Evolutionary conservation across 2,329 filamentous ascomycete species (phyloP).

Genomic region (Raffaelea arxii): DNA sequence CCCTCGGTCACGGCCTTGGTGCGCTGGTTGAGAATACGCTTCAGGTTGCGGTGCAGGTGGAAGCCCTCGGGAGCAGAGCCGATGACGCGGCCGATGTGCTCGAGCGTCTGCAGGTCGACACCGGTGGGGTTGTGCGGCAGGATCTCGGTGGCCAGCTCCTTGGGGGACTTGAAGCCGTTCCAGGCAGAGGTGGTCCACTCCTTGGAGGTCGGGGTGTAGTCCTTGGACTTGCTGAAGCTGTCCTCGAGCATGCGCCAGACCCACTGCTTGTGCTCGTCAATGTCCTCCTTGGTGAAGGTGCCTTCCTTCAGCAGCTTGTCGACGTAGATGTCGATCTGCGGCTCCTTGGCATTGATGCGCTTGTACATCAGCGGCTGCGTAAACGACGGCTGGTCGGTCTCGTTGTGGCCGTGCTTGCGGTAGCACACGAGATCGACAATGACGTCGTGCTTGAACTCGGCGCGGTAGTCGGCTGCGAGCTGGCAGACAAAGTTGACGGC

Average conservation of each 20-base stretch:
- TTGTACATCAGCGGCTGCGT: slow-evolving; percentile 99
- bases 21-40: slow-evolving; percentile 84
- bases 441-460: slow-evolving; percentile 96
- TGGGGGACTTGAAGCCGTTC: slow-evolving; percentile 99
- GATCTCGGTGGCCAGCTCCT: slow-evolving; percentile 90
- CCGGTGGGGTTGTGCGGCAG: slow-evolving; percentile 84
- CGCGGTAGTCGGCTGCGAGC: slow-evolving; percentile 93
- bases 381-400: slow-evolving; percentile 98
- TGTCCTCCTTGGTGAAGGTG: slow-evolving; percentile 93
- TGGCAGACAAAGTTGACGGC: slow-evolving; percentile 98
- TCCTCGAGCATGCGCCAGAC: slow-evolving; percentile 99
- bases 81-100: slow-evolving; percentile 75
- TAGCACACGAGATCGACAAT: slow-evolving; percentile 98
- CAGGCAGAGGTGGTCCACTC: slow-evolving; percentile 98
- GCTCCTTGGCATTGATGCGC: slow-evolving; percentile 76
- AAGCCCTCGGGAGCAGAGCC: slow-evolving; percentile 75
- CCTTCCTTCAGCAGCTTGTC: slow-evolving; percentile 85
- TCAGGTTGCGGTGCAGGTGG: slow-evolving; percentile 85
- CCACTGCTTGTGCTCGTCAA: slow-evolving; percentile 99
- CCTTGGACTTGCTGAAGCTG: slow-evolving; percentile 93
- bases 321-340: slow-evolving; percentile 83
- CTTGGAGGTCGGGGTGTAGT: slow-evolving; percentile 92
- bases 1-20: slow-evolving; percentile 88
- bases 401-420: slow-evolving; percentile 97
- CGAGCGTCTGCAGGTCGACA: slow-evolving; percentile 61